phyloP scores from a whole-genome alignment of 148 eudicot species.

The Amaranthus hypochondriacus region DNA sequence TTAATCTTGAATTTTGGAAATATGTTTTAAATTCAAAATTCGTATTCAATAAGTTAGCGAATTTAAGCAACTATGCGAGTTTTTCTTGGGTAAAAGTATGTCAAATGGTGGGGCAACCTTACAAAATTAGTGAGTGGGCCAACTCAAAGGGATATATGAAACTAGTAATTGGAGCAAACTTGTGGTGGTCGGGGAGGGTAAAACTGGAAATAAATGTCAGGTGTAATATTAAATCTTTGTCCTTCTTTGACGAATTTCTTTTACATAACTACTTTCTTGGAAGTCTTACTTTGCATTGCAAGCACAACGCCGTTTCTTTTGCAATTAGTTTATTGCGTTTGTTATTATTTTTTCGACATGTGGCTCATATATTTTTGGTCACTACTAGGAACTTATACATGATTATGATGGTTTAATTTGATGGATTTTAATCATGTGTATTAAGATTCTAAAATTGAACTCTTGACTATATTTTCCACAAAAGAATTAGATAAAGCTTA shows the following conservation, averaged over 20 bases:
- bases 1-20: too few species aligned
- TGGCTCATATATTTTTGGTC: not conserved
- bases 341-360: not conserved
- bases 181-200: too few species aligned
- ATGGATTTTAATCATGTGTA: not conserved
- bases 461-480: not conserved
- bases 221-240: not conserved
- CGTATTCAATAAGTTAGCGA: too few species aligned
- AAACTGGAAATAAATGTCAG: too few species aligned
- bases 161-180: too few species aligned
- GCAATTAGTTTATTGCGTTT: not conserved
- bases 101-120: too few species aligned
- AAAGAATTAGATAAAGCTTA: too few species aligned
- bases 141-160: too few species aligned
- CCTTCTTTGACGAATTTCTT: not conserved
- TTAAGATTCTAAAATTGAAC: not conserved
- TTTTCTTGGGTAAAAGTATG: too few species aligned
- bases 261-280: not conserved
- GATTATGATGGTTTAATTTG: not conserved
- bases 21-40: too few species aligned
- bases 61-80: too few species aligned
- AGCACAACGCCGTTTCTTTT: not conserved
- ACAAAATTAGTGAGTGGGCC: too few species aligned
- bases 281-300: not conserved
- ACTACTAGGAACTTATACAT: not conserved